Base-by-base conservation (phyloP, 768 basidiomycete genomes). In the Lyophyllum decastes region DNA sequence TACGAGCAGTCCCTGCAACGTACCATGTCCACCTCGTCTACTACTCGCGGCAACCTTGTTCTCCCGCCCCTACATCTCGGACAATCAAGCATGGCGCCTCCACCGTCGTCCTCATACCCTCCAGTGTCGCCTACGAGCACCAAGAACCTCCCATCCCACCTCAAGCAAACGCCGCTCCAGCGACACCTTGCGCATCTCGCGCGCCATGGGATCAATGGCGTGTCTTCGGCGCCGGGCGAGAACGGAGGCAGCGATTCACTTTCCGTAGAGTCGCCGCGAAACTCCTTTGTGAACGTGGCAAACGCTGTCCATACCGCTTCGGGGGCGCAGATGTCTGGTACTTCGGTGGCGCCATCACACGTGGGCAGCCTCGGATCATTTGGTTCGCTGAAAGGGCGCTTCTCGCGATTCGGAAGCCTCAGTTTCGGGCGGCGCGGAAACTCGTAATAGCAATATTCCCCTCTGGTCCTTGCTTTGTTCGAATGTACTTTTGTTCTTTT, bases 171-270 rank as follows among this genome's bases (percentile, higher is more conserved):
- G 0, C 89, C 89, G 2, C 75, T 94, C 19, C 91, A 93, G 62
- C 80, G 88, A 17, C 89, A 92, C 60, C 79, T 94, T 0, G 92
- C 91, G 5, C 87, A 93, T 61, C 78, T 94, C 6, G 85, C 92
- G 17, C 82, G 89, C 25, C 90, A 94, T 66, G 92, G 92, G 10
- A 88, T 94, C 71, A 88, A 85, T 45, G 91, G 88, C 1, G 87
- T 94, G 5, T 82, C 91, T 25, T 90, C 89, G 1, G 88, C 88
- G 7, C 90, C 89, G 35, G 85, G 84, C 3, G 90, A 91, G 44
- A 73, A 72, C 35, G 76, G 75, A 4, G 83, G 78, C 1, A 81
- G 79, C 58, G 87, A 88, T 66, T 82, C 83, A 2, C 69, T 86
- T 21, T 88, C 85, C 7, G 78, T 76, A 16, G 85, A 83, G 63